Percentiles rank a stretch among this genome's conserved stretches.
Evolutionary conservation across 2,329 filamentous ascomycete genomes (phyloP).

Genomic region (Cladosporium colombiae): DNA sequence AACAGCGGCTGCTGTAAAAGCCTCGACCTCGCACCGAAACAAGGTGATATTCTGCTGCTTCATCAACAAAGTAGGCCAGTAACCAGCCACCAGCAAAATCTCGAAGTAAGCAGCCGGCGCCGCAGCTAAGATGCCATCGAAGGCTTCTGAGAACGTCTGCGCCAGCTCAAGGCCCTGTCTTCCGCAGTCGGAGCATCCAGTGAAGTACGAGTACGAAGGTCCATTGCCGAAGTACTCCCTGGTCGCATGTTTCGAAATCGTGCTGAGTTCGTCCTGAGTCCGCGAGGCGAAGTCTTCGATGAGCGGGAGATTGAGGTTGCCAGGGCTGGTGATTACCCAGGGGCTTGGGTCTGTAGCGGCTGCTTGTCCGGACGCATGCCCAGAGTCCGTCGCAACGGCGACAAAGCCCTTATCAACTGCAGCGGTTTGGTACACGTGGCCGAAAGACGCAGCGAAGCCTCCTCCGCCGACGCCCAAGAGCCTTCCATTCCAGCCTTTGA

Average conservation of each 20-base stretch:
- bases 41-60: constrained; percentile 31
- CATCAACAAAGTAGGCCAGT: constrained; percentile 36
- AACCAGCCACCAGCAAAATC: constrained; percentile 32
- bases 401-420: constrained; percentile 25
- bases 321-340: constrained; percentile 31
- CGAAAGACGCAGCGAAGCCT: constrained; percentile 27
- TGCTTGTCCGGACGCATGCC: background rate
- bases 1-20: constrained; percentile 39
- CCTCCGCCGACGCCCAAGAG: constrained; percentile 42
- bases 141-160: constrained; percentile 41
- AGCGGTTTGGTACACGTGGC: constrained; percentile 23
- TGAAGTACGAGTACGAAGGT: constrained; percentile 40
- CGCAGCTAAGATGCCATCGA: constrained; percentile 44
- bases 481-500: constrained; percentile 35
- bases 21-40: constrained; percentile 38
- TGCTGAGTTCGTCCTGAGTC: constrained; percentile 38
- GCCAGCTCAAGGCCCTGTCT: constrained; percentile 41
- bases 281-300: constrained; percentile 39
- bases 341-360: constrained; percentile 16
- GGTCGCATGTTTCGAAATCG: constrained; percentile 36
- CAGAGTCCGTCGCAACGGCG: constrained; percentile 21
- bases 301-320: constrained; percentile 38
- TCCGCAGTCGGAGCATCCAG: constrained; percentile 43
- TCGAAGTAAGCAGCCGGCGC: constrained; percentile 43
- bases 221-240: constrained; percentile 35